A percentile compares a stretch with the other conserved stretches of the same genome.
These are phyloP conservation scores for Sordariomycetes sp. DNA, from an alignment of 2,329 filamentous ascomycete genomes.

Conservation along the genomic window DNA sequence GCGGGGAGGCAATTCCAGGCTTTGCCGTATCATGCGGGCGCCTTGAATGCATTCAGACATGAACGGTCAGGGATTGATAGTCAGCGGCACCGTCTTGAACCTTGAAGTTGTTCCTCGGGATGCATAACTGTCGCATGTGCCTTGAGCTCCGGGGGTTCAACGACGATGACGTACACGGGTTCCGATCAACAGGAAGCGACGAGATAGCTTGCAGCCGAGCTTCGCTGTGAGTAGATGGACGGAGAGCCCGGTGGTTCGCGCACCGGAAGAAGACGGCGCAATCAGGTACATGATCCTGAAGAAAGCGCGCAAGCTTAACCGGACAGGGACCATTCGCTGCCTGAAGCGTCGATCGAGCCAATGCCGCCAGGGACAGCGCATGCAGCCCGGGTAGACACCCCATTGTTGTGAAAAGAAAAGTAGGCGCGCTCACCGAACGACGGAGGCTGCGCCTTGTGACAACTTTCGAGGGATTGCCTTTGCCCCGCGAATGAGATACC, in stretches of 20 bases:
- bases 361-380: neutral
- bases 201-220: neutral
- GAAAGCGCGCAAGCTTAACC: neutral
- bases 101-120: neutral
- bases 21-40: too few relatives aligned
- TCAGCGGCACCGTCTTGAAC: too few relatives aligned
- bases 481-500: neutral
- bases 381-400: neutral
- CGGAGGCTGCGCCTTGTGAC: neutral
- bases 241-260: neutral
- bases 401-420: neutral
- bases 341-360: neutral
- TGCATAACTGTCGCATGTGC: neutral
- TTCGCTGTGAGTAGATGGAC: neutral
- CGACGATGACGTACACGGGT: too few relatives aligned
- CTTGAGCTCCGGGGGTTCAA: neutral
- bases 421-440: neutral
- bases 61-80: too few relatives aligned
- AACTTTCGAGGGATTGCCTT: neutral
- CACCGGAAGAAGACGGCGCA: neutral
- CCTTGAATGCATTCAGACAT: too few relatives aligned
- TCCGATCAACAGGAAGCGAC: neutral
- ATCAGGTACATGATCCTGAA: neutral
- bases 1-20: too few relatives aligned
- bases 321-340: neutral